Evolutionary conservation across 495 filamentous ascomycete species (phyloP).

Genomic region (Wilcoxina mikolae): DNA sequence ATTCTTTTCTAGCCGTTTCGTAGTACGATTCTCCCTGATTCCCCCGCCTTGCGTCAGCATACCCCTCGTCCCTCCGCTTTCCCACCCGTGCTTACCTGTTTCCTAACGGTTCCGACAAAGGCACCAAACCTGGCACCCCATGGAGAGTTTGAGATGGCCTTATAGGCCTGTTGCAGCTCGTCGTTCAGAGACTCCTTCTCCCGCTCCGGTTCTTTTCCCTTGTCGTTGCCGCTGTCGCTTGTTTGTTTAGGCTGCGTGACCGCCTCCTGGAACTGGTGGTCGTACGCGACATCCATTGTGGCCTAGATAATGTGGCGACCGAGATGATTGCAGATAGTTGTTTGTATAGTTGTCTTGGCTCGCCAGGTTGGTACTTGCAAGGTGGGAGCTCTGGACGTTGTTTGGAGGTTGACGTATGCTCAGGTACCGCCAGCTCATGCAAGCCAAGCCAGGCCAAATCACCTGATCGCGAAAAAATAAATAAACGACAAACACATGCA

Average conservation of each 20-base stretch:
- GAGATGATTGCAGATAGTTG: neutral
- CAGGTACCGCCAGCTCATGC: too few species aligned
- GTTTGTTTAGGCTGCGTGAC: too few species aligned
- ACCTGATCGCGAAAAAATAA: too few species aligned
- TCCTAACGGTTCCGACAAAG: constrained; percentile 76
- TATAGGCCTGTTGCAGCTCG: constrained; percentile 91
- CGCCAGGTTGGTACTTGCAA: too few species aligned
- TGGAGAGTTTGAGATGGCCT: constrained; percentile 72
- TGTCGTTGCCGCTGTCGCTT: constrained; percentile 32
- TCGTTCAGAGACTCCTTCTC: constrained; percentile 53
- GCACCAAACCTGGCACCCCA: constrained; percentile 84
- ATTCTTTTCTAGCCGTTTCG: constrained; percentile 67
- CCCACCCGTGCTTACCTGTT: constrained; percentile 42
- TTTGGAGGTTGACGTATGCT: too few species aligned
- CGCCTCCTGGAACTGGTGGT: constrained; percentile 66
- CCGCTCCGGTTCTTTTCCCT: constrained; percentile 33
- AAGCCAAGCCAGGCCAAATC: too few species aligned
- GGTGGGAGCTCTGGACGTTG: too few species aligned
- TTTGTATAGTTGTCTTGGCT: too few species aligned
- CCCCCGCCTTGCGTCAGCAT: neutral
- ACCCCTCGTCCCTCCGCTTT: neutral
- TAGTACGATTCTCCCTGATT: constrained; percentile 68
- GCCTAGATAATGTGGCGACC: constrained; percentile 13
- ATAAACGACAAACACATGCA: too few species aligned
- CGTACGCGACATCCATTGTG: constrained; percentile 89